Base-by-base conservation (phyloP, 352 stramenopile genomes). In the Phytophthora tentaculata region DNA sequence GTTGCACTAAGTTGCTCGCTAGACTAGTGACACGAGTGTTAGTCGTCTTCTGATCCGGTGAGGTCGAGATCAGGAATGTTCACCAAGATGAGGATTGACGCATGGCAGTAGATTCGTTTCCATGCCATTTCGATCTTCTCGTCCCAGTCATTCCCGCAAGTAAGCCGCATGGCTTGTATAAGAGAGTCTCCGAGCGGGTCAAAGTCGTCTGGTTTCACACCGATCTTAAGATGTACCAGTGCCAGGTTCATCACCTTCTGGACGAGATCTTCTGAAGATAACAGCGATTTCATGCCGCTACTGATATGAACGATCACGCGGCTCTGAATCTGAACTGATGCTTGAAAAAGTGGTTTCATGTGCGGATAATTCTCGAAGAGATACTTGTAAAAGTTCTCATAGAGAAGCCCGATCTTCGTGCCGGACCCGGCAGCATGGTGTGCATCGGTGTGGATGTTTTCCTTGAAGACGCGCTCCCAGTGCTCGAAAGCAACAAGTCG, bases 321-420 rank as follows among this genome's bases (percentile, higher is more conserved):
- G 48, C 74, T 80, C 53, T 90, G 77, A n/a, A 86, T 75, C 62
- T 90, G 74, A 39, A 80, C 76, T 2, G 79, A 88, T 8, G 81
- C 67, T 64, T 84, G 68, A 60, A 91, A 91, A 2, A 91, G 67
- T 6, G 83, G 74, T 67, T 90, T 81, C 58, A 89, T 79, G 56
- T 92, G 68, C 12, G 81, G 57, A 16, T 79, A 76, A 49, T 87
- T 61, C 44, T 88, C 79, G 47, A 90, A 90, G 20, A 90, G 71
- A 45, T 88, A 84, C 65, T 77, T 67, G 72, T 92, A 90, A 41
- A 92, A 92, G 51, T 80, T 78, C 41, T 80, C 70, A 68, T 90
- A 90, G 14, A 90, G 74, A 44, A 77, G 61, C 3, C 77, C 81
- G 41, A 90, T 86, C 26, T 74, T 66, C 24, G 81, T 85, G 35